Evolutionary conservation across 495 filamentous ascomycete species (phyloP).

Genomic region (Penicillium desertorum): DNA sequence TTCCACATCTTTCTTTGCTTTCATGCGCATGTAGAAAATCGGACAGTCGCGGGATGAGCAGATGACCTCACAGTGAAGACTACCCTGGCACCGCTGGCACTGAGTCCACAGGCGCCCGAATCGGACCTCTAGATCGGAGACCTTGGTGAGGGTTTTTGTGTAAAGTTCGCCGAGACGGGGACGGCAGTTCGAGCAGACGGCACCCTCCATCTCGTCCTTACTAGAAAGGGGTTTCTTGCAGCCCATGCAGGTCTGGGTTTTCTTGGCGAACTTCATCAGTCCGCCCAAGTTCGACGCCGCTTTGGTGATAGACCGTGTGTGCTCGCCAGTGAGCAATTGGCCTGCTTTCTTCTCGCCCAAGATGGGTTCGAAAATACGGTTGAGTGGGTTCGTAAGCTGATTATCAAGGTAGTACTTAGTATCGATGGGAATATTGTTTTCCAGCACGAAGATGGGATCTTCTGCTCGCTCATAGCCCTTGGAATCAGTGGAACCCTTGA

Average conservation of each 20-base stretch:
- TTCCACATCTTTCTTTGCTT: slow-evolving; percentile 98
- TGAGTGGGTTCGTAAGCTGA: slow-evolving; percentile 90
- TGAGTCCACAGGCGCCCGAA: slow-evolving; percentile 97
- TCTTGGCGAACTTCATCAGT: slow-evolving; percentile 97
- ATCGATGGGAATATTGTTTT: slow-evolving; percentile 97
- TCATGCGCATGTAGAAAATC: slow-evolving; percentile 99
- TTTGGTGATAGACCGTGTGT: slow-evolving; percentile 88
- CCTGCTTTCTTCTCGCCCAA: slow-evolving; percentile 86
- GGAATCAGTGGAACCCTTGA: slow-evolving; percentile 82
- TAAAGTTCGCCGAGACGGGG: slow-evolving; percentile 90
- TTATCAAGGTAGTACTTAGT: slow-evolving; percentile 99
- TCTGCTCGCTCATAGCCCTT: slow-evolving; percentile 96
- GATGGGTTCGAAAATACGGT: slow-evolving; percentile 96
- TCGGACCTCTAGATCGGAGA: slow-evolving; percentile 85
- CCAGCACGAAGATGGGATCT: slow-evolving; percentile 93
- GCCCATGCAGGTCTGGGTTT: slow-evolving; percentile 95
- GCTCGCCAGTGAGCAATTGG: slow-evolving; percentile 80
- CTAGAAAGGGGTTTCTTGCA: slow-evolving; percentile 92
- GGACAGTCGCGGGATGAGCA: slow-evolving; percentile 95
- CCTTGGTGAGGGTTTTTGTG: slow-evolving; percentile 82
- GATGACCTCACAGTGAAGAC: slow-evolving; percentile 96
- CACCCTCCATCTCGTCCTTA: slow-evolving; percentile 76
- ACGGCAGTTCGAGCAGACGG: slow-evolving; percentile 82
- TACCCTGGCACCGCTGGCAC: slow-evolving; percentile 96
- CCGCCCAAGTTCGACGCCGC: slow-evolving; percentile 87